phyloP scores from a whole-genome alignment of 2,329 filamentous ascomycete species.

The Talaromyces sp. region DNA sequence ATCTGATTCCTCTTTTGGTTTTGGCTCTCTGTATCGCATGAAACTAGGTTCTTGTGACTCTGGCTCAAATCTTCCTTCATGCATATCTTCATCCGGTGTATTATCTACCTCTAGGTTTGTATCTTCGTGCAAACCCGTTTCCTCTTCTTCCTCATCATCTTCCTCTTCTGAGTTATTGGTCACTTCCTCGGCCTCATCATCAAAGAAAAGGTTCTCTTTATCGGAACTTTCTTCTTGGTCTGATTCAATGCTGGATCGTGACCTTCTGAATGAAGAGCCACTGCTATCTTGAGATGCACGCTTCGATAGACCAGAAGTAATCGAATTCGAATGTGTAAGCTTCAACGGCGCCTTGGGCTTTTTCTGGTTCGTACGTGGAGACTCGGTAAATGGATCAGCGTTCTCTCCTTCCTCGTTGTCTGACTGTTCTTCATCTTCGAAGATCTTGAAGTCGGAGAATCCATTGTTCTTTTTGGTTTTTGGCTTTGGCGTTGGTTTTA shows the following conservation, averaged over 20 bases:
- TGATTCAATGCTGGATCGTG: conserved; percentile 22
- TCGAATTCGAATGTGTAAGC: conserved; percentile 20
- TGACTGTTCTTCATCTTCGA: conserved; percentile 19
- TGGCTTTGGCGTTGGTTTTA: conserved; percentile 11
- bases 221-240: conserved; percentile 24
- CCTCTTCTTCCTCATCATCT: conserved; percentile 30
- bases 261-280: conserved; percentile 24
- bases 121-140: conserved; percentile 23
- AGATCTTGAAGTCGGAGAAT: conserved; percentile 18
- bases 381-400: background rate
- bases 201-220: conserved; percentile 21
- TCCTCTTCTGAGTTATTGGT: conserved; percentile 26
- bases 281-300: conserved; percentile 18
- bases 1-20: conserved; percentile 22
- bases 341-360: conserved; percentile 12
- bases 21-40: conserved; percentile 18
- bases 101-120: conserved; percentile 23
- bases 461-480: background rate
- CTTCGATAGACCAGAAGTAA: conserved; percentile 18
- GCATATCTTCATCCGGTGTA: background rate
- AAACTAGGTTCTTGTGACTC: conserved; percentile 9
- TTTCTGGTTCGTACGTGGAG: background rate
- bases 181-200: conserved; percentile 21
- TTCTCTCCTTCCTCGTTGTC: conserved; percentile 1
- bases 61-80: background rate